Conservation (phyloP, 2,329 filamentous ascomycete genomes). For the Dactylella cylindrospora region DNA sequence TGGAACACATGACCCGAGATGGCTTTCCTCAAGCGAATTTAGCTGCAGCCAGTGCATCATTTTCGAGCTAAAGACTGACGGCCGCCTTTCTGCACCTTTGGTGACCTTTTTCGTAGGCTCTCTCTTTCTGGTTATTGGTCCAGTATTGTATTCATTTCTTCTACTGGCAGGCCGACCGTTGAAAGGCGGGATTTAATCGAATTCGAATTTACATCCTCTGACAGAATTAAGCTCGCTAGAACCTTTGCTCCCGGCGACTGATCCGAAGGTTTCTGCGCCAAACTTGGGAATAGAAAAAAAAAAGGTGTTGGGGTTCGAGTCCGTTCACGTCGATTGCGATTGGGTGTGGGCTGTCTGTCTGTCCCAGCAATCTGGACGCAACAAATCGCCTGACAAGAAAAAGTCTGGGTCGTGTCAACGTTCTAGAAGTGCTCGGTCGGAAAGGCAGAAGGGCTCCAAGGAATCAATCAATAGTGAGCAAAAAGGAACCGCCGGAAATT, state of each 20-base stretch:
- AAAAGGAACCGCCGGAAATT: too few relatives aligned
- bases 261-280: too few relatives aligned
- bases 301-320: slow-evolving; percentile 34
- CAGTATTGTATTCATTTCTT: too few relatives aligned
- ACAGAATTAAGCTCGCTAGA: slow-evolving; percentile 29
- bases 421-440: too few relatives aligned
- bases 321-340: slow-evolving; percentile 29
- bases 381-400: too few relatives aligned
- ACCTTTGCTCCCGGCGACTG: slow-evolving; percentile 15
- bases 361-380: not conserved
- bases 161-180: too few relatives aligned
- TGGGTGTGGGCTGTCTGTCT: not conserved
- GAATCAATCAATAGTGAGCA: too few relatives aligned
- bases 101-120: not conserved
- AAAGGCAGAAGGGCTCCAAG: too few relatives aligned
- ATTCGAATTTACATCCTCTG: not conserved
- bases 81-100: not conserved
- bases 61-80: too few relatives aligned
- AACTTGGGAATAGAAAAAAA: too few relatives aligned
- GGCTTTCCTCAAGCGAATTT: not conserved
- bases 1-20: slow-evolving; percentile 17
- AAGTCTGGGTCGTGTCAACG: too few relatives aligned
- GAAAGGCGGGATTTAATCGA: not conserved
- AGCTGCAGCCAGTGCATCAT: too few relatives aligned
- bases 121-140: slow-evolving; percentile 1